Conservation (phyloP, 192 early-diverging fungal genomes). For the Coemansia asiatica region DNA sequence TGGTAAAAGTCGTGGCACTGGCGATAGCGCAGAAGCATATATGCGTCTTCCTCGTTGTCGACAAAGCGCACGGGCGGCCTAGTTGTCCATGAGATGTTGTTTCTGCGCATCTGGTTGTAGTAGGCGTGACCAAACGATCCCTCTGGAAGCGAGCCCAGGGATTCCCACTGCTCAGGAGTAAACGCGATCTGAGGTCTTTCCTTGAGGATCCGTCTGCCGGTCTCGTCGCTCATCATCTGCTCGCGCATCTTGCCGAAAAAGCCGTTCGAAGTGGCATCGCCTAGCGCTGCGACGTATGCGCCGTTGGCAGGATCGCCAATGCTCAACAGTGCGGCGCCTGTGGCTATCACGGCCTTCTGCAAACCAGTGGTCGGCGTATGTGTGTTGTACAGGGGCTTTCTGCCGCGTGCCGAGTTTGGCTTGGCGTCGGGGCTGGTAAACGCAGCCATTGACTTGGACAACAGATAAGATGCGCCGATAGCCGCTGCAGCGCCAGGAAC, state of each 20-base stretch:
- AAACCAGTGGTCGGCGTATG: conserved; percentile 66
- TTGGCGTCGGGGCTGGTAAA: conserved; percentile 54
- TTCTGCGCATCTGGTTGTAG: conserved; percentile 71
- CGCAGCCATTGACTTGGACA: conserved; percentile 35
- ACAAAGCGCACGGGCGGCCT: conserved; percentile 83
- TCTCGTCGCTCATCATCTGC: conserved; percentile 72
- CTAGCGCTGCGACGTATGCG: conserved; percentile 59
- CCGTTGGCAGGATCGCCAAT: conserved; percentile 72
- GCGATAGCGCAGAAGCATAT: conserved; percentile 90
- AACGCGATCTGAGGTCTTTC: conserved; percentile 79
- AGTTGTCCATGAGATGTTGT: conserved; percentile 80
- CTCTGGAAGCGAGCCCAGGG: conserved; percentile 60
- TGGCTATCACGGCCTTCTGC: conserved; percentile 67
- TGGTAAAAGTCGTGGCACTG: conserved; percentile 97
- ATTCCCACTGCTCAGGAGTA: conserved; percentile 64
- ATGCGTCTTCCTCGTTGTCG: conserved; percentile 86
- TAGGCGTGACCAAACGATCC: conserved; percentile 89
- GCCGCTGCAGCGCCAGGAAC: conserved; percentile 28
- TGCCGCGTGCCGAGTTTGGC: conserved; percentile 29
- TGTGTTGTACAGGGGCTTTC: conserved; percentile 57
- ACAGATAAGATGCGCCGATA: conserved; percentile 22
- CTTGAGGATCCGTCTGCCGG: conserved; percentile 80
- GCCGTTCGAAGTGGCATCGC: conserved; percentile 80
- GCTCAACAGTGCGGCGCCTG: conserved; percentile 73
- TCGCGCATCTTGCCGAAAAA: conserved; percentile 70